Evolutionary conservation across 306 rosid species (phyloP).

Genomic region (Cicer yamashitae): DNA sequence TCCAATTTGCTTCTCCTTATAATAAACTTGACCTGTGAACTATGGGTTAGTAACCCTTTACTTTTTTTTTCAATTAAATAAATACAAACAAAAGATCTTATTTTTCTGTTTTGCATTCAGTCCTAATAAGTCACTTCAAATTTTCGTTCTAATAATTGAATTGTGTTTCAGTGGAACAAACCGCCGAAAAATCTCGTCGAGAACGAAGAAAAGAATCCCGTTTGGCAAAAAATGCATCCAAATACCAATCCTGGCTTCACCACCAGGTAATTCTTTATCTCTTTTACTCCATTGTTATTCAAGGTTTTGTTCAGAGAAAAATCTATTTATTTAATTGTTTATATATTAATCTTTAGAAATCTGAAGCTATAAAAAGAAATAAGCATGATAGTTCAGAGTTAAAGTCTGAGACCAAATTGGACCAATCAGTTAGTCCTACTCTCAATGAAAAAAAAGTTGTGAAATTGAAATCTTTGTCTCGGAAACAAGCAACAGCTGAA

Average conservation of each 20-base stretch:
- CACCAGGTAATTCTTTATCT: slow-evolving; percentile 54
- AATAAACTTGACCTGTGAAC: not conserved
- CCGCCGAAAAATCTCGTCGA: slow-evolving; percentile 60
- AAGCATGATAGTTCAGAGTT: slow-evolving; percentile 33
- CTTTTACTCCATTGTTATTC: not conserved
- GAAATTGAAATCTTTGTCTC: slow-evolving; percentile 30
- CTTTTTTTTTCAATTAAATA: not conserved
- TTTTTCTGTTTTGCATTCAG: slow-evolving; percentile 6
- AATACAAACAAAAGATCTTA: not conserved
- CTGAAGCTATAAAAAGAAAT: slow-evolving; percentile 41
- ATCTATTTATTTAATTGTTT: not conserved
- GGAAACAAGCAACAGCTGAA: slow-evolving; percentile 37
- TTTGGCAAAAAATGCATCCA: slow-evolving; percentile 57
- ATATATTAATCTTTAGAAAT: slow-evolving; percentile 46
- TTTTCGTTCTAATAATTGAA: slow-evolving; percentile 6
- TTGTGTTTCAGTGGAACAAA: slow-evolving; percentile 40
- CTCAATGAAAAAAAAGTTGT: slow-evolving; percentile 34
- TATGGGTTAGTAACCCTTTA: not conserved
- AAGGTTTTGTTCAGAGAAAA: not conserved
- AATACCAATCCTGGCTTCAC: slow-evolving; percentile 60
- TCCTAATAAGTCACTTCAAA: not conserved
- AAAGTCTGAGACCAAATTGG: slow-evolving; percentile 36
- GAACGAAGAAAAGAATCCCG: slow-evolving; percentile 77
- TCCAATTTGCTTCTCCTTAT: not conserved
- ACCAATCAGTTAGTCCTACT: slow-evolving; percentile 31